Evolutionary conservation across 148 eudicot species (phyloP).

Genomic region (Vaccinium darrowii): DNA sequence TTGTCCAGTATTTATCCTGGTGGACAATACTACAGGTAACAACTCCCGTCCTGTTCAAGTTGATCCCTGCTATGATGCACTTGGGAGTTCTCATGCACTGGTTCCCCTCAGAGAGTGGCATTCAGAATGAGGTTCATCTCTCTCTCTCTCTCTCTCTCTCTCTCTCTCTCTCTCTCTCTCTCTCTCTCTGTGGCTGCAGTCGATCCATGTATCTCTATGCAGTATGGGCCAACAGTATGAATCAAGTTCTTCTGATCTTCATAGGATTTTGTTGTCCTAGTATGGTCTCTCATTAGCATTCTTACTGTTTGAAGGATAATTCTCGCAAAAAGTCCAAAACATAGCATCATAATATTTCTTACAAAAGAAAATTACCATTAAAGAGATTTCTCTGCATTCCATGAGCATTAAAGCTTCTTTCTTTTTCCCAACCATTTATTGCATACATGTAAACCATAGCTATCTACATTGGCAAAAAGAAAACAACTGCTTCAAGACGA

Average conservation of each 20-base stretch:
- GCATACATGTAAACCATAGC: background rate
- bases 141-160: constrained; percentile 25
- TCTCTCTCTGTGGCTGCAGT: background rate
- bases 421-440: background rate
- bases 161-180: background rate
- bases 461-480: too few relatives aligned
- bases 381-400: background rate
- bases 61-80: constrained; percentile 92
- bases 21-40: constrained; percentile 61
- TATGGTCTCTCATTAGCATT: background rate
- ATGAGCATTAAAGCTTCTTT: background rate
- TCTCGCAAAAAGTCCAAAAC: background rate
- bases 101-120: constrained; percentile 75
- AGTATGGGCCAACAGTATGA: background rate
- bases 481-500: background rate
- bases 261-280: background rate
- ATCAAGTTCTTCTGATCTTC: background rate
- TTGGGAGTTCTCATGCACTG: constrained; percentile 95
- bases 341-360: background rate
- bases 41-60: constrained; percentile 84
- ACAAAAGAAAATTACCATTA: background rate
- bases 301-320: background rate
- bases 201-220: too few relatives aligned
- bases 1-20: background rate
- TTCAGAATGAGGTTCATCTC: constrained; percentile 56